Evolutionary conservation across 257 asterid genomes (phyloP).

Genomic region (Hygrophila difformis): DNA sequence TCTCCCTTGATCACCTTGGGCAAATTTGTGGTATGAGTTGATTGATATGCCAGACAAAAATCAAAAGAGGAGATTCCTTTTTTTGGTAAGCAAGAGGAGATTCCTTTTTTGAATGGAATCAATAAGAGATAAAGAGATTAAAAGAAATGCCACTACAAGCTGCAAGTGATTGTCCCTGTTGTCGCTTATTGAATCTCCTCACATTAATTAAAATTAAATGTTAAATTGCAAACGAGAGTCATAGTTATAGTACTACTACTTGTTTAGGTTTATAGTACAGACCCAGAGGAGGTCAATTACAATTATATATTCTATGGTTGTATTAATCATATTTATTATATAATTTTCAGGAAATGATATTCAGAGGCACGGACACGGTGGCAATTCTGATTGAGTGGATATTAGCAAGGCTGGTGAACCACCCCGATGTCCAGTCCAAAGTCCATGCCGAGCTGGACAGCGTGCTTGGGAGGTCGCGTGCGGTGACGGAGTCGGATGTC

Average conservation of each 20-base stretch:
- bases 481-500: conserved; percentile 42
- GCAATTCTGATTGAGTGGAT: conserved; percentile 74
- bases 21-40: no score
- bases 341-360: conserved; percentile 55
- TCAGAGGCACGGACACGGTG: conserved; percentile 82
- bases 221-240: no score
- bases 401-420: conserved; percentile 60
- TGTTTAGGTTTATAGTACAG: no score
- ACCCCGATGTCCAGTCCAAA: conserved; percentile 49
- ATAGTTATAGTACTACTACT: no score
- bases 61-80: background rate
- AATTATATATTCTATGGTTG: no score
- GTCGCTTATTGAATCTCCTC: background rate
- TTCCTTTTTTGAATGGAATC: no score
- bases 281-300: no score
- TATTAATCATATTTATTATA: no score
- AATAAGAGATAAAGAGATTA: no score
- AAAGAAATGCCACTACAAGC: background rate
- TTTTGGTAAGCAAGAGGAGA: background rate
- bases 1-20: no score
- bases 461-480: conserved; percentile 41
- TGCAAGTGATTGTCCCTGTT: background rate
- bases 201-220: no score
- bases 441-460: conserved; percentile 57
- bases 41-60: background rate